Evolutionary conservation across 2,329 filamentous ascomycete genomes (phyloP), one percentile per base, ranked within the genome.

Genomic region (Juglanconis sp.): DNA sequence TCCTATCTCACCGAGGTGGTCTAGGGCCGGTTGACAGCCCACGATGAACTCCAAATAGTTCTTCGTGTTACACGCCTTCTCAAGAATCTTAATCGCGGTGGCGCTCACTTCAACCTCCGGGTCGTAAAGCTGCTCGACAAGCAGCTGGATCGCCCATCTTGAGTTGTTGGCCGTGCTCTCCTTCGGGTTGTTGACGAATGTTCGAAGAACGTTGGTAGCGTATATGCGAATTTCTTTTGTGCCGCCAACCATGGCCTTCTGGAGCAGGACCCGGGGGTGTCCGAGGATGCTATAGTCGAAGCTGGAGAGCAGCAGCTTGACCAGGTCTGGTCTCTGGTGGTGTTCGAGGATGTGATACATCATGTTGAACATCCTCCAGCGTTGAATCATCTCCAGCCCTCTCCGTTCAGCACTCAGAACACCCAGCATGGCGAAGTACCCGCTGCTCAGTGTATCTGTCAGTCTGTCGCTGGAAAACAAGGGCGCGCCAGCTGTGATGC

Each of bases 341-440:
- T 96, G 81, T 70, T 98, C 94, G 60, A 97, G 85, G 63, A 99
- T 96, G 74, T 98, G 95, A 72, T 99, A 99, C 81, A 98, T 96
- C 92, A 99, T 99, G 74, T 98, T 98, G 76, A 97, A 93, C 82
- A 99, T 96, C 68, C 92, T 91, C 94, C 95, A 98, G 68, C 92
- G 83, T 72, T 98, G 94, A 70, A 99, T 85, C 77, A 99, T 94
- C 63, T 89, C 87, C 31, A 98, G 81, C 0, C 95, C 95, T 67
- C 89, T 91, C 0, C 84, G 78, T 68, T 96, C 92, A 56, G 88
- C 88, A 67, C 90, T 98, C 60, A 99, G 76, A 10, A 91, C 87
- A 7, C 95, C 96, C 2, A 99, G 78, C 80, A 99, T 91, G 13
- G 92, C 86, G 72, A 99, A 96, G 73, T 99, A 99, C 10, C 96